Base-by-base conservation (phyloP, 2,329 filamentous ascomycete species). In the Didymella glomerata region DNA sequence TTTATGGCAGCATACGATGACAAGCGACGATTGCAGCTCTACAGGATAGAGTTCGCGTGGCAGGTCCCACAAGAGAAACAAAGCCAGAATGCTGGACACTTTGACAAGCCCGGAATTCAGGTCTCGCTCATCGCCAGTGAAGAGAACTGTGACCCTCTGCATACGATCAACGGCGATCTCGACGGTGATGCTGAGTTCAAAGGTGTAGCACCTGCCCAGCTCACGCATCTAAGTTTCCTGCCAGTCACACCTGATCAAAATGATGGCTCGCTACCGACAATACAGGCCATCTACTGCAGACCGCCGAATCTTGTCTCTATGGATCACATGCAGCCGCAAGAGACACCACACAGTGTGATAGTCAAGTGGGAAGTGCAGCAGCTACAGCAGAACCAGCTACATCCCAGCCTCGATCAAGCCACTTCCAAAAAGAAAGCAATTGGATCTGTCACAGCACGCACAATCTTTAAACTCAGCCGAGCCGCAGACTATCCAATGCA, bases 321-420 rank as follows among this genome's bases (percentile, higher is more conserved):
- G 16, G 78, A 78, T 51, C 78, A 78, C 52, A 83, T 83, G 28
- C 83, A 88, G 28, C 88, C 85, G 52, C 83, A 84, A 41, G 86
- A 88, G 64, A 86, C 88, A 30, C 81, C 86, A 0, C 87, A 90
- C 66, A 96, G 89, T 66, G 85, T 93, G 40, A 83, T 98, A 62
- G 88, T 92, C 63, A 86, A 90, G 62, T 98, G 94, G 94, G 89
- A 95, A 66, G 75, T 94, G 10, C 83, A 85, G 30, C 87, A 90
- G 30, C 83, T 86, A 47, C 78, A 84, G n/a, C 86, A 89, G 63
- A 82, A 69, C 28, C 68, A 80, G 10, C 79, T 96, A 8, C 90
- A 95, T 71, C 79, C 88, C 2, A 90, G 89, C 13, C 94, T 96
- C 73, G 90, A 92, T 65, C 89, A 93, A 67, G 82, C 95, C 25